Evolutionary conservation across 2,329 filamentous ascomycete species (phyloP), one percentile per base, ranked within the genome.

Genomic region (Ceratocystis cubensis): DNA sequence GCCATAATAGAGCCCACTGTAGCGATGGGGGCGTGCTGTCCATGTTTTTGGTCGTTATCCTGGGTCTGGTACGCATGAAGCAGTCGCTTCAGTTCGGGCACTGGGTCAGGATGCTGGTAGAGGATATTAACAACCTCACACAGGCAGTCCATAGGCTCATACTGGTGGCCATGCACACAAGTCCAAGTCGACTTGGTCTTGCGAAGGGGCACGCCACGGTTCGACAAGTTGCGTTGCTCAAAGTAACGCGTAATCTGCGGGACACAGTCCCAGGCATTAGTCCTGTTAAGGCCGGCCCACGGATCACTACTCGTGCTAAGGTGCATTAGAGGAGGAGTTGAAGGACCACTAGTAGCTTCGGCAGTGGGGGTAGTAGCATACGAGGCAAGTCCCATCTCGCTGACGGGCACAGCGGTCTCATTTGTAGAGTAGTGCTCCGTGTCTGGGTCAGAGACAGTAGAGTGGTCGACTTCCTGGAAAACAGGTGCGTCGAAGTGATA

Each of bases 221-320:
- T 59, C 28, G 25, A 59, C 56, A 30, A 33, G 57, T 33, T 63
- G 65, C 25, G 63, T 84, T 64, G 82, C 69, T 89, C 88, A 65
- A 97, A 89, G 73, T 96, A 99, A 69, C 84, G 83, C 72, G 90
- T 86, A 71, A 99, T 99, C 70, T 90, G 88, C 13, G 89, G 89
- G 64, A 95, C 83, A 65, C 90, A 89, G 72, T 99, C 94, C 94
- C 94, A 99, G 17, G 91, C 92, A 75, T 97, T 99, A 63, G 80
- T 84, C 61, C 85, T 82, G n/a, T 84, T 80, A 74, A 88, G 96
- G 61, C 81, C 81, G 69, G 84, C 82, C 89, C 89, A 96, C 22
- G 85, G 82, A 71, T 87, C 81, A 48, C 75, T 75, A 68, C 80
- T 76, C 33, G 77, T 79, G 30, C 81, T 79, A 63, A 68, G 59